Percentiles rank a stretch among this genome's conserved stretches.
These are phyloP conservation scores for Pichia paraexigua DNA, from an alignment of 805 yeast genomes.

Conservation along the genomic window DNA sequence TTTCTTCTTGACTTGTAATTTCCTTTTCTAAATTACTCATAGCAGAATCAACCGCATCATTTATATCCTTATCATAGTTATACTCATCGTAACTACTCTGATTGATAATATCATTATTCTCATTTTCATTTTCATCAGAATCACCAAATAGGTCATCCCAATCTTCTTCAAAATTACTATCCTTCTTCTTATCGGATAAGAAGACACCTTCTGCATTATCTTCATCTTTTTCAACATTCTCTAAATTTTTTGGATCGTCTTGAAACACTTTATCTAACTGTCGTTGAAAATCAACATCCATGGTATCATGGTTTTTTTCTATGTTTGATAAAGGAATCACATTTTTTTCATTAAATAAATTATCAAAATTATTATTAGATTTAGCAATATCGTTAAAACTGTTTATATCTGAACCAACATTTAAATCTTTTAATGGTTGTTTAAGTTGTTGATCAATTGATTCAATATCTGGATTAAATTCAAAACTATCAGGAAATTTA, in stretches of 20 bases:
- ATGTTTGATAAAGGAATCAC: neutral
- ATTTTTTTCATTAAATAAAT: conserved; percentile 1
- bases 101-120: conserved; percentile 18
- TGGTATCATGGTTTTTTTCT: neutral
- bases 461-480: conserved; percentile 5
- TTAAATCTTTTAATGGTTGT: neutral
- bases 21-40: conserved; percentile 7
- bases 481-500: conserved; percentile 7
- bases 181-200: conserved; percentile 2
- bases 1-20: neutral
- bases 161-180: conserved; percentile 14
- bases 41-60: conserved; percentile 6
- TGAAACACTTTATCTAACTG: neutral
- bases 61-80: conserved; percentile 5
- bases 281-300: neutral
- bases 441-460: conserved; percentile 4
- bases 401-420: neutral
- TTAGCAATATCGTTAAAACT: neutral
- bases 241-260: neutral
- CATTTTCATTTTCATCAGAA: conserved; percentile 7
- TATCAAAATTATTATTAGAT: conserved; percentile 1
- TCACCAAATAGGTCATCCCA: conserved; percentile 27
- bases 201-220: neutral
- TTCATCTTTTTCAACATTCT: neutral
- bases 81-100: conserved; percentile 8